Base-by-base conservation (phyloP, 2,329 filamentous ascomycete species). In the Sarocladium brachiariae region DNA sequence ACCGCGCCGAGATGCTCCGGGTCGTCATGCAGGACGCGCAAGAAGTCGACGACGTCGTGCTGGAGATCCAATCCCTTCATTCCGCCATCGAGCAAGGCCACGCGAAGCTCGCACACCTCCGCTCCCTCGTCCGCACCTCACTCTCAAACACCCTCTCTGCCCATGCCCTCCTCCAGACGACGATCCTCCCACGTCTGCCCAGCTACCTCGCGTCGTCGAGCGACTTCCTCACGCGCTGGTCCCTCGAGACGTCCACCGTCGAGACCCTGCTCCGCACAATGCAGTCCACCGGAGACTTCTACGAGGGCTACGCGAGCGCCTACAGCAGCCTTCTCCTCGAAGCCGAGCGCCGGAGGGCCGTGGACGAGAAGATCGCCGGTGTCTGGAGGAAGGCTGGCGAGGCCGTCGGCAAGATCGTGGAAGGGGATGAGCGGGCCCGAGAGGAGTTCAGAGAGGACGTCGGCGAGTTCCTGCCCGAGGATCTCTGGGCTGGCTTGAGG, bases 301-400 rank as follows among this genome's bases (percentile, higher is more conserved):
- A 96, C 66, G 86, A 92, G 54, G 84, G 86, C 16, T 99, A 97
- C 60, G 76, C 87, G 18, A 78, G 82, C 49, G 89, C 90, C 0
- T 97, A 99, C 62, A 86, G 89, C 57, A 83, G 85, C 18, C 72
- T 99, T 11, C 77, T 96, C 21, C 76, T 95, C 1, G 93, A 99
- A 65, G 85, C 90, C 5, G 85, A 86, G 49, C 77, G 93, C 21
- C 78, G 93, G 9, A 81, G 81, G 53, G 73, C 77, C 13, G 81
- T 88, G 31, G 87, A 93, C 59, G 81, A 85, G 27, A 83, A 86
- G 55, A 85, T 95, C 49, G 77, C 84, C 57, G 76, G 75, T 38
- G 81, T 95, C 23, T 86, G 90, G 61, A 80, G 80, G 53, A 90
- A 91, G 59, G 88, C 92, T 1, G 82, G 84, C 63, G 81, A 85